Base-by-base conservation (phyloP, 768 basidiomycete species). In the Leucosporidium yakuticum region DNA sequence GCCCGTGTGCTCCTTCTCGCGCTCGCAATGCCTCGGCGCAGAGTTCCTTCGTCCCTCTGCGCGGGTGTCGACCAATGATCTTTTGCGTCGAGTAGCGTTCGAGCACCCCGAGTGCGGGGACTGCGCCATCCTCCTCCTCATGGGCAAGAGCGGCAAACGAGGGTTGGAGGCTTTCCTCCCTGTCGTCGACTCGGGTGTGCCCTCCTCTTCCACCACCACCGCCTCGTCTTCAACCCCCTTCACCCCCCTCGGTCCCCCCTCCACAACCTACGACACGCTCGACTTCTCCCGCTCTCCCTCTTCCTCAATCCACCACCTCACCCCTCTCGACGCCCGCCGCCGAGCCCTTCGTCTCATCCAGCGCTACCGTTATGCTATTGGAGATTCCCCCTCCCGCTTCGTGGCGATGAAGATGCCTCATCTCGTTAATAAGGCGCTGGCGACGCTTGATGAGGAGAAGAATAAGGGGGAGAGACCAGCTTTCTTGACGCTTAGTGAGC, bases 161-260 rank as follows among this genome's bases (percentile, higher is more conserved):
- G 80, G 81, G 4, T 68, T 82, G 2, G 73, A 75, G 20, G 77
- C 80, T 3, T 79, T 82, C 73, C 76, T 82, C 0, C 81, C 81
- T 17, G 31, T 23, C 4, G 25, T 47, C n/a, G 39, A 27, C 20
- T 36, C n/a, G 1, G 31, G 4, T 21, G 4, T 4, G n/a, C 3
- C 27, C 6, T 27, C 15, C 4, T 17, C 34, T 25, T 11, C 44
- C 31, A 15, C 53, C 11, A 7, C 59, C 36, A 1, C 44, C 2
- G 20, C 25, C 7, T 20, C 67, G 4, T 19, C 20, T 23, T 15
- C 4, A 14, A 27, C 25, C 7, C 27, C 15, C 50, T 39, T 64
- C 67, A 23, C 39, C 9, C 15, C 15, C n/a, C 29, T 23, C 2
- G 50, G 44, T 32, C 29, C 29, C 23, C 32, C 1, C 61, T 14